Evolutionary conservation across 768 basidiomycete genomes (phyloP), one percentile per base, ranked within the genome.

Genomic region (Tylopilus subfusipes): DNA sequence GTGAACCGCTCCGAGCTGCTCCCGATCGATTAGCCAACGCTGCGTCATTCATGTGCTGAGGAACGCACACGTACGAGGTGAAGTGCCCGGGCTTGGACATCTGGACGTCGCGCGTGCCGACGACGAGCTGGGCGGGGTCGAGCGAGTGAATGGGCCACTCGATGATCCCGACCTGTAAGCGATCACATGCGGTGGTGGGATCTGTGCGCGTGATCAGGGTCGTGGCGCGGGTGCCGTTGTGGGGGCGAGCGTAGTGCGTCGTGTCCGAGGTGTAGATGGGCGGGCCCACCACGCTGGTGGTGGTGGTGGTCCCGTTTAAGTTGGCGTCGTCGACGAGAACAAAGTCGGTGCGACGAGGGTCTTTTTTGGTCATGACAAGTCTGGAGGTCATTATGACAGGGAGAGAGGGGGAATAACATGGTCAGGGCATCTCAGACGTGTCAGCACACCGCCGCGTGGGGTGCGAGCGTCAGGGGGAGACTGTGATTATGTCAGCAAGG

Each of bases 331-430:
- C 46, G 14, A 49, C 24, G 52, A 56, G 34, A 22, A 58, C 19
- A 36, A 70, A 72, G 48, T 65, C 62, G 1, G 70, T 60, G n/a
- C 49, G 50, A 0, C 67, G 64, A 21, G 66, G 66, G 19, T 70
- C 64, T 21, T 63, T 64, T 34, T 58, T 61, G 1, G 65, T 58
- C 43, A 70, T 39, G 33, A 56, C 19, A 24, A 70, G 54, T 25
- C 56, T 42, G 33, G 57, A 52, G 0, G 70, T 63, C 68, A 71
- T 54, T 16, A 14, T 11, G 34, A 21, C 29, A 33, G 25, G 45
- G 51, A 34, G 22, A 33, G 34, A 36, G 34, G n/a, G n/a, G n/a
- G n/a, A n/a, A n/a, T n/a, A 14, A 18, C 34, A 36, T 36, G 16
- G 12, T 16, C 3, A 27, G 25, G n/a, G n/a, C n/a, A n/a, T n/a